Base-by-base conservation (phyloP, 1,139 yeast genomes). In the Scheffersomyces lignicola region DNA sequence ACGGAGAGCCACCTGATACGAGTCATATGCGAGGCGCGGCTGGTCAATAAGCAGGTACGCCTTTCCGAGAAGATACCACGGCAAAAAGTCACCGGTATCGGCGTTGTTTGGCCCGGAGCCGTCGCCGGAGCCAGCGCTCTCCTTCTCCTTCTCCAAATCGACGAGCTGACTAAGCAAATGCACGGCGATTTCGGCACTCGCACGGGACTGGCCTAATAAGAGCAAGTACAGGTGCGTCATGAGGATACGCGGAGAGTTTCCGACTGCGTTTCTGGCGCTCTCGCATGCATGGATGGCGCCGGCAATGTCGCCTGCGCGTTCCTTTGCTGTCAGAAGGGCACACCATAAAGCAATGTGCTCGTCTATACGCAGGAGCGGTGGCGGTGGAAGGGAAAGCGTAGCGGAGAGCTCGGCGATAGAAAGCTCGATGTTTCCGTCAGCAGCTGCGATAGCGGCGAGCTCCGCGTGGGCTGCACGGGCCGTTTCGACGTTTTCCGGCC, bases 31-130 rank as follows among this genome's bases (percentile, higher is more conserved):
- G 33, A 66, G 62, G 25, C 78, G 54, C 21, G 79, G 79, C 31
- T 67, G 60, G 38, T 68, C 73, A 20, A 68, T 49, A 27, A 68
- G 45, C 9, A 75, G 59, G 45, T 76, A 72, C 0, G 81, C 80
- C 41, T 68, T 67, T 2, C 83, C 80, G 27, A 78, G 51, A n/a
- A 78, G 58, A 41, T 73, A 76, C 74, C 78, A 73, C 1, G 83
- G 82, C 34, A 79, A 58, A 43, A 77, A 78, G 43, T 76, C 80
- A 5, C 40, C 41, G 7, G 51, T 37, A 12, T 49, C 48, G 13
- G 30, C 15, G 23, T 33, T 37, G 18, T 31, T 34, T 9, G 29
- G 20, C n/a, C n/a, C n/a, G 14, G 34, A 29, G n/a, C 41, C 51
- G 4, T 38, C 40, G 14, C 4, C 13, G 14, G 12, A 12, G 12